Conservation (phyloP, 208 protist species). For the Naegleria fowleri region DNA sequence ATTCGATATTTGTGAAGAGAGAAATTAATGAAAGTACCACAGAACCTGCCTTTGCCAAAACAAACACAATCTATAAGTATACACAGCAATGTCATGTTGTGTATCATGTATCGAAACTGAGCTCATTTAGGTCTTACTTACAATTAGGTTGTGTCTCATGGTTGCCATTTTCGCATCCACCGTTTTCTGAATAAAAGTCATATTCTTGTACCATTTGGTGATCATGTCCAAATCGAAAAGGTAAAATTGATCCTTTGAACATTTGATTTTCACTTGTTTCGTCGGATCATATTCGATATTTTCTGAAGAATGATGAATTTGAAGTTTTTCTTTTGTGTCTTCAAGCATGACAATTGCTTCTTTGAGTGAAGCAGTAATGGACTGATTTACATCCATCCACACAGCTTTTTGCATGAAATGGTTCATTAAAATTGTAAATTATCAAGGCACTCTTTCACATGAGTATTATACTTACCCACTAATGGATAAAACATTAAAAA, state of each 20-base stretch:
- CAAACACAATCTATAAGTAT: neutral
- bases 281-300: neutral
- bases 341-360: neutral
- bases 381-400: neutral
- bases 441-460: too few relatives aligned
- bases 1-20: neutral
- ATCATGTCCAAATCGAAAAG: neutral
- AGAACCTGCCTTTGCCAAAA: neutral
- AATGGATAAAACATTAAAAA: slow-evolving; percentile 1
- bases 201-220: neutral
- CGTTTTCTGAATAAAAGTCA: neutral
- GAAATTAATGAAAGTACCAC: neutral
- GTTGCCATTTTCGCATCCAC: neutral
- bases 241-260: neutral
- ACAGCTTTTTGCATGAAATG: neutral
- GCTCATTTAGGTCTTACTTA: neutral
- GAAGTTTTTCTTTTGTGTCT: neutral
- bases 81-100: too few relatives aligned
- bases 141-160: neutral
- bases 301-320: neutral
- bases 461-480: neutral
- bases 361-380: neutral
- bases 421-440: too few relatives aligned
- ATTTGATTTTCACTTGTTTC: neutral
- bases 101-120: too few relatives aligned